phyloP scores from a whole-genome alignment of 2,329 filamentous ascomycete genomes.

The Fusarium buharicum region DNA sequence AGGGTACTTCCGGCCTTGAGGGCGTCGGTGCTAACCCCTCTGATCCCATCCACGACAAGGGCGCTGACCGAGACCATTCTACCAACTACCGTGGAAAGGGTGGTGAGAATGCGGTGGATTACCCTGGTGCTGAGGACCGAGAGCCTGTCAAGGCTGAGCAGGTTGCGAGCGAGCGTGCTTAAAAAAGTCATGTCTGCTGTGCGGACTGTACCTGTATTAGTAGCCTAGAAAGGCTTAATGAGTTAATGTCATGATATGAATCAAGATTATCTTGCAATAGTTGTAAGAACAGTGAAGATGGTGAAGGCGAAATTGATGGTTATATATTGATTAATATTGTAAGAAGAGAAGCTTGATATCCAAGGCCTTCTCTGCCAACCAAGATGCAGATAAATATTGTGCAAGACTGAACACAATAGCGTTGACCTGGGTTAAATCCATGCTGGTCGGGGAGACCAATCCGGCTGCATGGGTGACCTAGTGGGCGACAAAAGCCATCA shows the following conservation, averaged over 20 bases:
- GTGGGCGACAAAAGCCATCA: too few species aligned
- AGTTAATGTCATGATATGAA: constrained; percentile 29
- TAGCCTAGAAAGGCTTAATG: constrained; percentile 23
- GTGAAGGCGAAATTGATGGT: too few species aligned
- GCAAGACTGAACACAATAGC: too few species aligned
- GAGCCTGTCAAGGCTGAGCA: constrained; percentile 36
- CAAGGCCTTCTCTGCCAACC: too few species aligned
- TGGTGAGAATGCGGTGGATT: constrained; percentile 32
- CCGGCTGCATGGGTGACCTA: too few species aligned
- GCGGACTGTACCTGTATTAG: constrained; percentile 13
- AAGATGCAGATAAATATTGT: too few species aligned
- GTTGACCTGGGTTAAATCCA: too few species aligned
- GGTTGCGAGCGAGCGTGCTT: constrained; percentile 40
- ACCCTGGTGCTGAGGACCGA: constrained; percentile 38
- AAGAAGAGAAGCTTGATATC: too few species aligned
- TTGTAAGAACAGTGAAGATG: not conserved
- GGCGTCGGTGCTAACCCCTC: constrained; percentile 50
- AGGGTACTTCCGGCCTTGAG: constrained; percentile 53
- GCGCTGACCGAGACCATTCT: constrained; percentile 47
- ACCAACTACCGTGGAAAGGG: constrained; percentile 34
- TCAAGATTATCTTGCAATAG: not conserved
- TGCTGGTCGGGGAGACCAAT: too few species aligned
- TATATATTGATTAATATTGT: not conserved
- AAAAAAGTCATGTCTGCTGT: constrained; percentile 2
- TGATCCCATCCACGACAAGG: constrained; percentile 46